Evolutionary conservation across 352 stramenopile genomes (phyloP).

Genomic region (Phytophthora idaei): DNA sequence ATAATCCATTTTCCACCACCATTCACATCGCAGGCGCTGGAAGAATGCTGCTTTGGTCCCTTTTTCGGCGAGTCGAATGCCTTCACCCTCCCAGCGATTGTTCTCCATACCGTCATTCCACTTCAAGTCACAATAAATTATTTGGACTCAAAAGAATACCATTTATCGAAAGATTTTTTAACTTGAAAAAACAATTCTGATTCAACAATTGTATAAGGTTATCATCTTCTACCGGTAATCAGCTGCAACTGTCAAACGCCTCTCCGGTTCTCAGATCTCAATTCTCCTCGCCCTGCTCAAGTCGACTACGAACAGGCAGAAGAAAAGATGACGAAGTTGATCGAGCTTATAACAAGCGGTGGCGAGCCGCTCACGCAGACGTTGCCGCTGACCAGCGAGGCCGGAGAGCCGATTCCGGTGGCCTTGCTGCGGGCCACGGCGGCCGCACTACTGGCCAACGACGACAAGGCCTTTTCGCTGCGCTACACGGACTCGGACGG

Average conservation of each 20-base stretch:
- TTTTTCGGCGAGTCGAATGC: conserved; percentile 3
- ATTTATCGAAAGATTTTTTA: neutral
- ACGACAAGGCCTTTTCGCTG: conserved; percentile 32
- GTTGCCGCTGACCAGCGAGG: conserved; percentile 32
- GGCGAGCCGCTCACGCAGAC: conserved; percentile 24
- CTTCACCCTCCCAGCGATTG: neutral
- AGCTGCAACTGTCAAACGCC: conserved; percentile 27
- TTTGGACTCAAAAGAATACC: neutral
- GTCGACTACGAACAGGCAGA: conserved; percentile 8
- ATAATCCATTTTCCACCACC: neutral
- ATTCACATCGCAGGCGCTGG: neutral
- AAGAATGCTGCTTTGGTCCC: neutral
- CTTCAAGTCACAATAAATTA: neutral
- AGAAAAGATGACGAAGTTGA: conserved; percentile 30
- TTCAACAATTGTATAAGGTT: neutral
- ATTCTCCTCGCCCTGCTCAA: conserved; percentile 32
- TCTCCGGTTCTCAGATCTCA: conserved; percentile 35
- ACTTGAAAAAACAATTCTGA: neutral
- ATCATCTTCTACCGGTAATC: neutral
- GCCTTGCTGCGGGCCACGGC: conserved; percentile 30
- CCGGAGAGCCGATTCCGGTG: conserved; percentile 29
- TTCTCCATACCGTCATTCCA: conserved; percentile 8
- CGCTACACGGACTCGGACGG: conserved; percentile 68
- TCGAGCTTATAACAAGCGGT: conserved; percentile 34
- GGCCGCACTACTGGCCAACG: conserved; percentile 26